Conservation (phyloP, 306 rosid species). For the Cicer cuneatum region DNA sequence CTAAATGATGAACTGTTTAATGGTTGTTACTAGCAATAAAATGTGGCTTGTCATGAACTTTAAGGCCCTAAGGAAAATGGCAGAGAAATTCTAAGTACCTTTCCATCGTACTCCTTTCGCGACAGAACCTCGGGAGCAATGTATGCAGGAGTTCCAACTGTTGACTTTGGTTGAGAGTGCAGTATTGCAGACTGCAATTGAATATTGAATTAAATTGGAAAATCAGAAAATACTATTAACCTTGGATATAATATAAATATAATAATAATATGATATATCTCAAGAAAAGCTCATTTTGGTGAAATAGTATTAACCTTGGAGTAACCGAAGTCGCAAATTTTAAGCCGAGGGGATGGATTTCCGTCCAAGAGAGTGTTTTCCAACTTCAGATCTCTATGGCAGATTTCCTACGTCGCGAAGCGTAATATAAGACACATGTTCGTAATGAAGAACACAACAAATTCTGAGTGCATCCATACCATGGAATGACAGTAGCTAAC, state of each 20-base stretch:
- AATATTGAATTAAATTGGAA: slow-evolving; percentile 18
- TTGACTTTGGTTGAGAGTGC: slow-evolving; percentile 95
- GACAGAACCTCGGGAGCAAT: slow-evolving; percentile 96
- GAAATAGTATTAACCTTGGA: slow-evolving; percentile 72
- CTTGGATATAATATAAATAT: not conserved
- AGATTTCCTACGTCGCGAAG: slow-evolving; percentile 70
- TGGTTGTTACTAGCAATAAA: slow-evolving; percentile 12
- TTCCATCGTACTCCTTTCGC: slow-evolving; percentile 91
- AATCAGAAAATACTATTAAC: slow-evolving; percentile 19
- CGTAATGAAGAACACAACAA: slow-evolving; percentile 12
- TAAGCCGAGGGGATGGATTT: slow-evolving; percentile 90
- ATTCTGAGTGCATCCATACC: slow-evolving; percentile 56
- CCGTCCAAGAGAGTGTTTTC: slow-evolving; percentile 98
- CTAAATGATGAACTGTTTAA: not conserved
- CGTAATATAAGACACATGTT: slow-evolving; percentile 21
- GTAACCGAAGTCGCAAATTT: slow-evolving; percentile 97
- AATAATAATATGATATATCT: not conserved
- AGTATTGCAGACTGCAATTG: slow-evolving; percentile 79
- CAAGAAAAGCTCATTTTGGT: not conserved
- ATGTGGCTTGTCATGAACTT: slow-evolving; percentile 27
- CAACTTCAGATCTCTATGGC: slow-evolving; percentile 96
- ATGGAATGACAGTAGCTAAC: slow-evolving; percentile 96
- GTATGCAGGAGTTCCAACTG: slow-evolving; percentile 99
- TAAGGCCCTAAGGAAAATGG: slow-evolving; percentile 1
- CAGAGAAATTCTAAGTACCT: slow-evolving; percentile 59